Conservation (phyloP, 345 rosid species). For the Eucalyptus victrix region DNA sequence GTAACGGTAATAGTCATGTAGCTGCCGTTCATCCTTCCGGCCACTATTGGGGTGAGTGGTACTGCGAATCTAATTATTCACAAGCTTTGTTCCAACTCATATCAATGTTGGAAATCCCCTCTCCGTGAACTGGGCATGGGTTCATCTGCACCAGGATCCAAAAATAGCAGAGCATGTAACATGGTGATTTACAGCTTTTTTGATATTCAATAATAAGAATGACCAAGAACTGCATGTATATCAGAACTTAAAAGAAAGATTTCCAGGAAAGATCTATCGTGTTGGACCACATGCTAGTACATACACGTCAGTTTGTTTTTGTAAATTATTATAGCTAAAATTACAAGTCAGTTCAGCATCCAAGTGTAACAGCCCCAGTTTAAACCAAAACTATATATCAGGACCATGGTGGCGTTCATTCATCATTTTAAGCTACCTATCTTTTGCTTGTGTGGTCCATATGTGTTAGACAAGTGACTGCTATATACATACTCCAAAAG, state of each 20-base stretch:
- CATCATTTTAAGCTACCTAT: neutral
- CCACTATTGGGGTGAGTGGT: neutral
- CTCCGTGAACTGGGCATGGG: constrained; percentile 29
- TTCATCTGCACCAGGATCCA: constrained; percentile 18
- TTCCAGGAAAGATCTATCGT: neutral
- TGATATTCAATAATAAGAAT: neutral
- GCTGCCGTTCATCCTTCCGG: neutral
- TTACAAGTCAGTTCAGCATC: neutral
- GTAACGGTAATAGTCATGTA: neutral
- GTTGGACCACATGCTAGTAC: neutral
- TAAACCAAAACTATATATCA: neutral
- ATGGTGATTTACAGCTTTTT: neutral
- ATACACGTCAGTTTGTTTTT: neutral
- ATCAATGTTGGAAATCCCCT: constrained; percentile 2
- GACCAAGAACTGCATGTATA: neutral
- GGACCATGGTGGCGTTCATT: neutral
- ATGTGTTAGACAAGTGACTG: neutral
- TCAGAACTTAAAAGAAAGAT: neutral
- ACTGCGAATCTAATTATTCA: neutral
- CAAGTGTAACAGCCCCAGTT: neutral
- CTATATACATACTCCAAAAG: neutral
- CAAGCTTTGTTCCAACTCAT: neutral
- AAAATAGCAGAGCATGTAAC: neutral
- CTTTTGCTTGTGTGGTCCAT: neutral
- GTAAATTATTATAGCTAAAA: neutral